Conservation (phyloP, 257 asterid genomes). For the Gentiana straminea region DNA sequence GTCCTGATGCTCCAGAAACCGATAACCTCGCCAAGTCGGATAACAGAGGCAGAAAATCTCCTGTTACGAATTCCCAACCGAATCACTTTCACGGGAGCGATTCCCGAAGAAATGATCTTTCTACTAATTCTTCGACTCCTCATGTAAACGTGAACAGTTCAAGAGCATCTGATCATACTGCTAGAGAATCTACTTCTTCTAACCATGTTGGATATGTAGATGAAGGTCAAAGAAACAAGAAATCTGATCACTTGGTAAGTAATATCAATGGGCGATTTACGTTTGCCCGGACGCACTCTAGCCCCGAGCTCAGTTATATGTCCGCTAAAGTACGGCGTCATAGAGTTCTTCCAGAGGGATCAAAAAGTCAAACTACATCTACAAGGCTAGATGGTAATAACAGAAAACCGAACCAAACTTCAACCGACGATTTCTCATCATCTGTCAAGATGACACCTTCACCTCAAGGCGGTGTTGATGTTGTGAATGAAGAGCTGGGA, state of each 20-base stretch:
- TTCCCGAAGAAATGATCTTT: slow-evolving; percentile 22
- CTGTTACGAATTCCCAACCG: slow-evolving; percentile 27
- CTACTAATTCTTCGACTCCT: slow-evolving; percentile 33
- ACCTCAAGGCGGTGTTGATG: slow-evolving; percentile 36
- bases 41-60: slow-evolving; percentile 19
- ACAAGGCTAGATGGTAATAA: slow-evolving; percentile 33
- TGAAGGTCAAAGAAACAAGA: slow-evolving; percentile 40
- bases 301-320: slow-evolving; percentile 76
- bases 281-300: slow-evolving; percentile 77
- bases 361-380: slow-evolving; percentile 28
- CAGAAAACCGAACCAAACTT: slow-evolving; percentile 38
- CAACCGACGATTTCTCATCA: slow-evolving; percentile 34
- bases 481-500: slow-evolving; percentile 46
- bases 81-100: slow-evolving; percentile 25
- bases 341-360: slow-evolving; percentile 34
- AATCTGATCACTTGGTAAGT: slow-evolving; percentile 41
- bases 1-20: slow-evolving; percentile 77
- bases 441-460: slow-evolving; percentile 30
- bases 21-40: slow-evolving; percentile 29
- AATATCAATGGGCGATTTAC: slow-evolving; percentile 52
- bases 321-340: slow-evolving; percentile 29
- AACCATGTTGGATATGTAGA: slow-evolving; percentile 34
- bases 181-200: slow-evolving; percentile 30
- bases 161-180: slow-evolving; percentile 27
- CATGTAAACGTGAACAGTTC: slow-evolving; percentile 26